Evolutionary conservation across 345 rosid genomes (phyloP), one percentile per base, ranked within the genome.

Genomic region (Viola odorata): DNA sequence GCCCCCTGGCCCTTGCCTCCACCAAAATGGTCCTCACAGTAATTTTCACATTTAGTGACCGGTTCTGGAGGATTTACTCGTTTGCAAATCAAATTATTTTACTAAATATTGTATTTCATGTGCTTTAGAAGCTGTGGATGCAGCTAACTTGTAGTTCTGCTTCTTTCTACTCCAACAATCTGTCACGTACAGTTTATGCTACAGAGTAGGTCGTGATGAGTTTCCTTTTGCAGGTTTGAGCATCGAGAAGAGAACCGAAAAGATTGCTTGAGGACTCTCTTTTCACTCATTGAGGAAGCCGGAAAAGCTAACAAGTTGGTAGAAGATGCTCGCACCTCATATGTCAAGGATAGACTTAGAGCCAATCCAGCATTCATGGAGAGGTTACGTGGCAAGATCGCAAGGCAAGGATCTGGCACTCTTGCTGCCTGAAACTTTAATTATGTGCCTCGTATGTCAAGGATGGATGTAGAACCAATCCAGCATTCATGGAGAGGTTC

Each of bases 161-260:
- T 47, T 7, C 16, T 47, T 47, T 13, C 14, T 13, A 47, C 50
- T 47, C 50, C 5, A 62, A 51, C 32, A 42, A 8, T 5, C 8
- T 16, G n/a, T n/a, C 1, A 37, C 2, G 32, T 23, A 23, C 2
- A 0, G 32, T 23, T 23, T 2, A 23, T 23, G 32, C 32, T 23
- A 23, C 32, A 23, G 2, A 2, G 32, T 23, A 23, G 32, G 32
- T 23, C 32, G 2, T 23, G 32, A 48, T 56, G 55, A 48, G 10
- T 16, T 60, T 49, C 16, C 23, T 51, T 69, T 80, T 55, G 47
- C 83, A 90, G 95, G 83, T 94, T 83, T 76, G 99, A 94, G 75
- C 89, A 94, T 51, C 75, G 97, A 41, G 97, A 94, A 68, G 99
- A 94, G 77, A 94, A 94, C 80, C 77, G 97, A 65, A 94, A 90